These are phyloP conservation scores for Gynandropsis gynandra DNA, from an alignment of 345 rosid species.

Conservation along the genomic window DNA sequence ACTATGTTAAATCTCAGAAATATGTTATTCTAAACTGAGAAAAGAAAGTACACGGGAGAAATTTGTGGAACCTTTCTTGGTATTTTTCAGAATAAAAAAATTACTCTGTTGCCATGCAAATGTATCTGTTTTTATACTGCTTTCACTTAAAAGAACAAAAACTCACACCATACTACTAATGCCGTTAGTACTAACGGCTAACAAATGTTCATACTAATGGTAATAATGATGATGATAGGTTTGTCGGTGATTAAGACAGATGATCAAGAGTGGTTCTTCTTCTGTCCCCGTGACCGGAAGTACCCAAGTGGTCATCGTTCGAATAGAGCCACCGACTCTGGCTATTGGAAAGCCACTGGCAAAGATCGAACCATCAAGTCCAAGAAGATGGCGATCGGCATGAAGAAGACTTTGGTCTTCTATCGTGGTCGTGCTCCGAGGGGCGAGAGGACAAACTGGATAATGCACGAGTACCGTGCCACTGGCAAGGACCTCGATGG, in stretches of 20 bases:
- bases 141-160: no score
- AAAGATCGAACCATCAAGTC: conserved; percentile 79
- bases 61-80: no score
- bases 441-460: conserved; percentile 82
- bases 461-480: conserved; percentile 92
- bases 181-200: no score
- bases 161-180: no score
- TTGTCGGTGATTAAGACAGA: conserved; percentile 73
- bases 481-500: conserved; percentile 71
- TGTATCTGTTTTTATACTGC: no score
- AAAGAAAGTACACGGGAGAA: no score
- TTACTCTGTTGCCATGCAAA: no score
- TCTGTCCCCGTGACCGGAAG: conserved; percentile 82
- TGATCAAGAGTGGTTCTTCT: conserved; percentile 97
- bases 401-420: conserved; percentile 94
- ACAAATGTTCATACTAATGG: no score
- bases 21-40: no score
- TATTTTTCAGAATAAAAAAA: no score
- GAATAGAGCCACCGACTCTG: conserved; percentile 90
- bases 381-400: conserved; percentile 55
- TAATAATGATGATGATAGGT: conserved; percentile 27
- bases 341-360: conserved; percentile 95
- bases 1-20: no score
- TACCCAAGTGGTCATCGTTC: conserved; percentile 94
- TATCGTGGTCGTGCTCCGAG: conserved; percentile 90